phyloP scores from a whole-genome alignment of 108 stramenopile genomes.

The Discostella stelligeroides region DNA sequence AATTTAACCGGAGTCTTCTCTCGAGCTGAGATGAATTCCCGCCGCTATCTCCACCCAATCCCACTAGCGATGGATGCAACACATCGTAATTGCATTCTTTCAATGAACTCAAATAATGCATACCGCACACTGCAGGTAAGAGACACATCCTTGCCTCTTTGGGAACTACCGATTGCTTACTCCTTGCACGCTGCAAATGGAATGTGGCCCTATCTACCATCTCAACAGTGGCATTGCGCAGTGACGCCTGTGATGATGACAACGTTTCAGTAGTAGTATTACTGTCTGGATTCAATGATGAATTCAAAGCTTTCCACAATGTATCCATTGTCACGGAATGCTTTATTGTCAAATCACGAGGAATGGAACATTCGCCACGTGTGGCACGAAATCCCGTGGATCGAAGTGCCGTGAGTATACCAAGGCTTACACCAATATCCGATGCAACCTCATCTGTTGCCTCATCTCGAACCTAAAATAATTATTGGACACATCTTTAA shows the following conservation, averaged over 20 bases:
- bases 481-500: not conserved
- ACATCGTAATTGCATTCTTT: conserved; percentile 71
- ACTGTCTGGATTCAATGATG: conserved; percentile 16
- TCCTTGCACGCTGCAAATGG: conserved; percentile 63
- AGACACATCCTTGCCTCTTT: conserved; percentile 55
- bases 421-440: conserved; percentile 78
- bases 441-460: conserved; percentile 67
- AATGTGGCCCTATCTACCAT: conserved; percentile 62
- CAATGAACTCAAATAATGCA: conserved; percentile 67
- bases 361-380: conserved; percentile 74
- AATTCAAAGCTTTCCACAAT: conserved; percentile 11
- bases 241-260: conserved; percentile 14
- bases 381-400: conserved; percentile 58
- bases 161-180: conserved; percentile 64
- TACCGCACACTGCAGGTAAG: conserved; percentile 70
- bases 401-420: conserved; percentile 68
- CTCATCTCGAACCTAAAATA: conserved; percentile 64
- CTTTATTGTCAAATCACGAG: conserved; percentile 39
- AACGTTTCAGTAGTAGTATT: conserved; percentile 1
- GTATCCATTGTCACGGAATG: conserved; percentile 44
- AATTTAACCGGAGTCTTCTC: conserved; percentile 29
- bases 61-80: conserved; percentile 47
- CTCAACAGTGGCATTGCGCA: conserved; percentile 55
- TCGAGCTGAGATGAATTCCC: conserved; percentile 39
- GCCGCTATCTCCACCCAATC: conserved; percentile 18